Evolutionary conservation across 306 rosid species (phyloP).

Genomic region (Ormosia semicastrata): DNA sequence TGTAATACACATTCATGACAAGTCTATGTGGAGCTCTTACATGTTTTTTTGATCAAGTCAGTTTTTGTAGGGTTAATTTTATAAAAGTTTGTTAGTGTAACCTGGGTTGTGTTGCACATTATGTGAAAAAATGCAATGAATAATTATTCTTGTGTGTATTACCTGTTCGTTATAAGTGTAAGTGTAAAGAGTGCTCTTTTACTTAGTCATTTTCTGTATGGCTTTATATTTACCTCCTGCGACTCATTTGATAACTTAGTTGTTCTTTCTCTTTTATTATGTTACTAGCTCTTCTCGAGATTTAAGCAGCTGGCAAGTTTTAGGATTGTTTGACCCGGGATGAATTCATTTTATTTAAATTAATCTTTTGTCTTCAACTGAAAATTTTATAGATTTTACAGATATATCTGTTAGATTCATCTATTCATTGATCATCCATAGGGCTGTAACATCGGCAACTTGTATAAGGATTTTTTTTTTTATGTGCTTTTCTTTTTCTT

Average conservation of each 20-base stretch:
- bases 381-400: background rate
- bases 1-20: conserved; percentile 4
- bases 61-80: background rate
- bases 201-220: background rate
- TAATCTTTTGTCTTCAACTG: background rate
- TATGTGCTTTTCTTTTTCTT: background rate
- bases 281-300: background rate
- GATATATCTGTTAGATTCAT: background rate
- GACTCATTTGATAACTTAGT: background rate
- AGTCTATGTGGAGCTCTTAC: background rate
- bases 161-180: conserved; percentile 6
- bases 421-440: background rate
- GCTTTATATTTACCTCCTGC: background rate
- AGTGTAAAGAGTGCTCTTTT: background rate
- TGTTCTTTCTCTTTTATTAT: background rate
- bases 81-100: background rate
- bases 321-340: background rate
- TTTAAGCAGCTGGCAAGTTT: background rate
- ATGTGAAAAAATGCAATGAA: background rate
- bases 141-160: conserved; percentile 1
- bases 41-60: background rate
- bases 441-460: conserved; percentile 3
- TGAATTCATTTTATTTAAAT: background rate
- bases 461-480: background rate
- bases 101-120: background rate